phyloP scores from a whole-genome alignment of 768 basidiomycete genomes.

The Ephemerocybe angulata region DNA sequence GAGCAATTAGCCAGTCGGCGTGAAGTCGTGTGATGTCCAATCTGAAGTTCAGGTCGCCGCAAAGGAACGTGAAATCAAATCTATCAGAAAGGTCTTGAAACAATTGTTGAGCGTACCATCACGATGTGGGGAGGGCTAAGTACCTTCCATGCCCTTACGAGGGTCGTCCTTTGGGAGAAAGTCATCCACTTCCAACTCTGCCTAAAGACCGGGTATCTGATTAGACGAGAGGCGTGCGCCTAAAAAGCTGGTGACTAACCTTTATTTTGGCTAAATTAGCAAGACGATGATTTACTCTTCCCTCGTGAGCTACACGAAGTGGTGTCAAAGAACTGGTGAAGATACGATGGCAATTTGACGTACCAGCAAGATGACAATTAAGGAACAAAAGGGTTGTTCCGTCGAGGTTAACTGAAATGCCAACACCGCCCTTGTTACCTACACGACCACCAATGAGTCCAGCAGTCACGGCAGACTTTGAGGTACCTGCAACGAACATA shows the following conservation, averaged over 20 bases:
- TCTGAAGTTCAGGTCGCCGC: constrained; percentile 90
- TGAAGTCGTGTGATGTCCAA: constrained; percentile 86
- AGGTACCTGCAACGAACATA: constrained; percentile 46
- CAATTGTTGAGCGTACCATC: neutral
- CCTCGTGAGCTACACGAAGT: constrained; percentile 63
- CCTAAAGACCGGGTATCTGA: constrained; percentile 34
- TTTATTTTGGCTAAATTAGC: constrained; percentile 90
- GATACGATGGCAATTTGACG: constrained; percentile 11
- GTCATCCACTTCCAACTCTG: constrained; percentile 74
- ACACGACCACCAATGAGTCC: constrained; percentile 88
- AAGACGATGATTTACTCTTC: constrained; percentile 70
- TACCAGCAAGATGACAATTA: constrained; percentile 88
- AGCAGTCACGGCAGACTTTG: constrained; percentile 80
- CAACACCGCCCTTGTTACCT: constrained; percentile 92
- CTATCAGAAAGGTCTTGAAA: constrained; percentile 72
- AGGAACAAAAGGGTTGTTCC: constrained; percentile 84
- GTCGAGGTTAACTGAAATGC: constrained; percentile 80
- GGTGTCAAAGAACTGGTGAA: neutral
- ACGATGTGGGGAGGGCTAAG: too few relatives aligned
- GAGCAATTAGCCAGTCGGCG: constrained; percentile 90
- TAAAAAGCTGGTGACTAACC: constrained; percentile 30
- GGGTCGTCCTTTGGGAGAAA: constrained; percentile 67
- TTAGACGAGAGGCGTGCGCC: neutral
- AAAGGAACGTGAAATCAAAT: constrained; percentile 87
- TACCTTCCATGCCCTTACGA: constrained; percentile 69